phyloP scores from a whole-genome alignment of 1,284 basidiomycete species.

The Cystobasidium slooffiae region DNA sequence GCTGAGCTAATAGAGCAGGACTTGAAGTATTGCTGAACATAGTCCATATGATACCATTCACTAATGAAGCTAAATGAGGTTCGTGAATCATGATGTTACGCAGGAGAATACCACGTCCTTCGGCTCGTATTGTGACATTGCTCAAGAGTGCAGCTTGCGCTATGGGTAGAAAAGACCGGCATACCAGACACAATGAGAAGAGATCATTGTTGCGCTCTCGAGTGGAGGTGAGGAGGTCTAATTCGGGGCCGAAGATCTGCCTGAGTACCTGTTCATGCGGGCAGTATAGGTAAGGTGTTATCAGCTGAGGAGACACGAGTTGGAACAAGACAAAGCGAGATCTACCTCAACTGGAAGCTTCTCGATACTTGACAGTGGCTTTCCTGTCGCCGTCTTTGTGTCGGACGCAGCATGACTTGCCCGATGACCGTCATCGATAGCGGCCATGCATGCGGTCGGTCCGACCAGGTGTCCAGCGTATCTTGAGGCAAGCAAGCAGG shows the following conservation, averaged over 20 bases:
- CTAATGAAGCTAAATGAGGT: neutral
- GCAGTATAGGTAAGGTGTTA: too few relatives aligned
- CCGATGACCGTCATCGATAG: too few relatives aligned
- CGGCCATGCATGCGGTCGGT: too few relatives aligned
- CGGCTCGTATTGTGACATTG: conserved; percentile 24
- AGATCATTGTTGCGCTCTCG: conserved; percentile 39
- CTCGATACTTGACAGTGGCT: too few relatives aligned
- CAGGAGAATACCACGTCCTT: conserved; percentile 27
- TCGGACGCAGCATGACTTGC: too few relatives aligned
- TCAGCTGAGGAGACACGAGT: too few relatives aligned
- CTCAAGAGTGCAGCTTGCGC: conserved; percentile 24
- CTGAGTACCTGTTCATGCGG: conserved; percentile 20
- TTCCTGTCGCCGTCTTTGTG: too few relatives aligned
- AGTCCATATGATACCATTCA: conserved; percentile 18
- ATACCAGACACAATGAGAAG: conserved; percentile 17
- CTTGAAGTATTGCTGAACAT: conserved; percentile 19
- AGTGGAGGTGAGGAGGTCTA: conserved; percentile 32
- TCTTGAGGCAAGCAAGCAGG: too few relatives aligned
- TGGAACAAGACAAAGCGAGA: too few relatives aligned
- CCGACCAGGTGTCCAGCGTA: too few relatives aligned
- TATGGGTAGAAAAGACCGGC: conserved; percentile 4
- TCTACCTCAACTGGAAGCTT: too few relatives aligned
- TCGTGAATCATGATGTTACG: neutral
- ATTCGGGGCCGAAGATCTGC: conserved; percentile 16
- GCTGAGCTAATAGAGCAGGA: conserved; percentile 18